These are phyloP conservation scores for grape (Vitis vinifera) DNA, from an alignment of 164 flowering plant genomes.

Conservation along the genomic window ASM3070453v1 NC_081812.1:11156001-11156500, in stretches of 20 bases:
- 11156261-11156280: background rate
- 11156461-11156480: too few relatives aligned
- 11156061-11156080: slow-evolving; percentile 5
- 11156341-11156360: too few relatives aligned
- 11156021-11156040: slow-evolving; percentile 78
- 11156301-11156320: background rate
- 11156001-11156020: slow-evolving; percentile 85
- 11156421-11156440: too few relatives aligned
- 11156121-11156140: too few relatives aligned
- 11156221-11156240: slow-evolving; percentile 59
- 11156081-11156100: background rate
- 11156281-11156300: background rate
- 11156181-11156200: slow-evolving; percentile 97
- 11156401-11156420: too few relatives aligned
- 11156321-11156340: background rate
- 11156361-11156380: too few relatives aligned
- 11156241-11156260: background rate
- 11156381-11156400: too few relatives aligned
- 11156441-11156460: too few relatives aligned
- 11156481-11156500: too few relatives aligned
- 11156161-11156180: slow-evolving; percentile 92
- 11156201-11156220: slow-evolving; percentile 91
- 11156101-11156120: too few relatives aligned
- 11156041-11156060: slow-evolving; percentile 51
- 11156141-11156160: background rate